Evolutionary conservation across 2,329 filamentous ascomycete species (phyloP).

Genomic region (Colletotrichum gloeosporioides): DNA sequence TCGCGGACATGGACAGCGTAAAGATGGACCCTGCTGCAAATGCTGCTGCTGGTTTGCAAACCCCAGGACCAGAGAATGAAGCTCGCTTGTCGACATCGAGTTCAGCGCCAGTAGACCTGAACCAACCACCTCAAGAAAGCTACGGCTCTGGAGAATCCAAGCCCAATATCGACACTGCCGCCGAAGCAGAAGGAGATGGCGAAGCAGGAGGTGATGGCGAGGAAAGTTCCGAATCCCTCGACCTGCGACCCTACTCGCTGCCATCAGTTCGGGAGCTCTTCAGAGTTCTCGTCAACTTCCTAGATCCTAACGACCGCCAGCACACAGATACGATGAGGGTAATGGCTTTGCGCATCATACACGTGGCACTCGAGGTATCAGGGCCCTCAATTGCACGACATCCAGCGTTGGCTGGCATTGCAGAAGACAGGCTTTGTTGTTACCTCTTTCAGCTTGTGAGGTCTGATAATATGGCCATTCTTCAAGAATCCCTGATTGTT

Average conservation of each 20-base stretch:
- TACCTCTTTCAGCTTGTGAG: slow-evolving; percentile 95
- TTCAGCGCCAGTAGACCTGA: background rate
- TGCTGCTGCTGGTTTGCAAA: background rate
- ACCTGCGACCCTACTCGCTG: slow-evolving; percentile 87
- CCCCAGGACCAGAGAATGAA: background rate
- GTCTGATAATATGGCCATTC: slow-evolving; percentile 93
- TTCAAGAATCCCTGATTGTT: slow-evolving; percentile 92
- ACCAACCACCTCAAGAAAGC: background rate
- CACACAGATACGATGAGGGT: slow-evolving; percentile 96
- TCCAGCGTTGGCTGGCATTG: slow-evolving; percentile 83
- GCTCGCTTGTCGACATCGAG: slow-evolving; percentile 13
- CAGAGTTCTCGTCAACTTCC: slow-evolving; percentile 87
- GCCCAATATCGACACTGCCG: background rate
- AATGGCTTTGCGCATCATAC: slow-evolving; percentile 96
- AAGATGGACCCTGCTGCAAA: slow-evolving; percentile 69
- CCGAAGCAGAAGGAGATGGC: slow-evolving; percentile 20
- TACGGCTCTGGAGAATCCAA: slow-evolving; percentile 10
- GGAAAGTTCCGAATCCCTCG: slow-evolving; percentile 52
- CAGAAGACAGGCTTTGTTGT: slow-evolving; percentile 91
- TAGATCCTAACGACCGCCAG: slow-evolving; percentile 91
- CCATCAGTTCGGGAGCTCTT: slow-evolving; percentile 95
- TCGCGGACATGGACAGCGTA: slow-evolving; percentile 74
- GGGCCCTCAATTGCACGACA: slow-evolving; percentile 94
- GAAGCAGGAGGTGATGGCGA: slow-evolving; percentile 30
- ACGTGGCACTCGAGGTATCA: slow-evolving; percentile 94